These are phyloP conservation scores for Theileria orientalis DNA, from an alignment of 169 alveolate genomes.

Conservation along the genomic window DNA sequence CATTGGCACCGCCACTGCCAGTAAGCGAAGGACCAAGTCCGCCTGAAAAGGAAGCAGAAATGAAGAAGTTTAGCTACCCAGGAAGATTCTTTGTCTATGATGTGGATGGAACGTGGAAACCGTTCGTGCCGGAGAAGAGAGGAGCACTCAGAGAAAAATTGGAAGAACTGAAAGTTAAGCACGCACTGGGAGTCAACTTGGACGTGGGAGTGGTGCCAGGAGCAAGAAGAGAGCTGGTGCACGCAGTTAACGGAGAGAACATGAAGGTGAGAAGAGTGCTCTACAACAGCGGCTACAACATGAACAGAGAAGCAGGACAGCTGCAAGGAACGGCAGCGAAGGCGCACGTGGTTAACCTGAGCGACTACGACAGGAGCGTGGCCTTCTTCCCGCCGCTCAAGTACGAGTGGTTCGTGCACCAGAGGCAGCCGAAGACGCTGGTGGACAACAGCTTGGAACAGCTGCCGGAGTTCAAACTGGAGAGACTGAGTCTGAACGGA, in stretches of 20 bases:
- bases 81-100: background rate
- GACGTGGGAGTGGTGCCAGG: background rate
- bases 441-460: background rate
- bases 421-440: background rate
- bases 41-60: too few species aligned
- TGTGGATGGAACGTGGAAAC: constrained; percentile 1
- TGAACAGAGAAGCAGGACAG: background rate
- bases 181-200: constrained; percentile 1
- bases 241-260: background rate
- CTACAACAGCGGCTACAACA: background rate
- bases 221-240: background rate
- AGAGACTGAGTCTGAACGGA: background rate
- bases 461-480: constrained; percentile 2
- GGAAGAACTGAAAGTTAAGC: background rate
- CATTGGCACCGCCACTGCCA: background rate
- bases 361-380: background rate
- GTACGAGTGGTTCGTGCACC: background rate
- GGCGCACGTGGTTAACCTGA: background rate
- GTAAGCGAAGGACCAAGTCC: background rate
- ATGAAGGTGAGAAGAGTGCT: background rate
- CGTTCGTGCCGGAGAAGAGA: background rate
- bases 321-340: background rate
- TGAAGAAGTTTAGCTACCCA: background rate
- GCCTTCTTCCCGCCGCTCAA: constrained; percentile 1
- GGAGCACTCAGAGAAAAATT: background rate